Conservation (phyloP, 2,329 filamentous ascomycete genomes). For the Alternaria brassicae region DNA sequence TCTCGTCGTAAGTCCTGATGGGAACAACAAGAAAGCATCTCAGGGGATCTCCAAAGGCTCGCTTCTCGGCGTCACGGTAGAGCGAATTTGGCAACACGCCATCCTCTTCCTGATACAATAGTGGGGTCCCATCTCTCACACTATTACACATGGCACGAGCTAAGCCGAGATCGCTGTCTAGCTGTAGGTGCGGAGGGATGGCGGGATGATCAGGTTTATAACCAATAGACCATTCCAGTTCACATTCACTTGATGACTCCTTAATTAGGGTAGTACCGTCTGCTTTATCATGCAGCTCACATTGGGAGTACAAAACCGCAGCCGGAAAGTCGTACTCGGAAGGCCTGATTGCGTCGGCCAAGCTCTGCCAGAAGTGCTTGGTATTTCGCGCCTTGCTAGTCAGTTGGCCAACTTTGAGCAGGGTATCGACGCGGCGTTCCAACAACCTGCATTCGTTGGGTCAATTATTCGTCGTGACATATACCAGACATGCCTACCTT, state of each 20-base stretch:
- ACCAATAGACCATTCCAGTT: constrained; percentile 15
- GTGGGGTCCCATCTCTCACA: background rate
- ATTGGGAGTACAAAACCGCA: constrained; percentile 17
- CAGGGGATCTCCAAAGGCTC: constrained; percentile 20
- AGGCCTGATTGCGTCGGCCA: constrained; percentile 11
- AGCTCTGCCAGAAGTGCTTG: constrained; percentile 15
- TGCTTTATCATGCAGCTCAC: background rate
- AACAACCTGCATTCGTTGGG: constrained; percentile 5
- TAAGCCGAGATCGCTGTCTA: constrained; percentile 8
- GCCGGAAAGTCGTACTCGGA: constrained; percentile 22
- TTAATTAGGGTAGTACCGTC: background rate
- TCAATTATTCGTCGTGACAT: background rate
- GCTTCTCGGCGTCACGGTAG: constrained; percentile 14
- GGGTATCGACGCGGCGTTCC: constrained; percentile 18
- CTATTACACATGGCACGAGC: constrained; percentile 4
- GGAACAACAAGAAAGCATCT: constrained; percentile 13
- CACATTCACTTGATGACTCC: background rate
- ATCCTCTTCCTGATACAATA: constrained; percentile 2
- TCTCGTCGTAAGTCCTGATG: constrained; percentile 10
- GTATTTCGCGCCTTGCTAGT: constrained; percentile 13
- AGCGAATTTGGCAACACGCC: constrained; percentile 10
- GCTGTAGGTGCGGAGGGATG: constrained; percentile 7
- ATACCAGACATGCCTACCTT: constrained; percentile 3
- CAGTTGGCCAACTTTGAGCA: constrained; percentile 16
- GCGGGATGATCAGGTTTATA: constrained; percentile 11